Evolutionary conservation across 2,329 filamentous ascomycete genomes (phyloP), one percentile per base, ranked within the genome.

Genomic region (Chrysoporthe austroafricana): DNA sequence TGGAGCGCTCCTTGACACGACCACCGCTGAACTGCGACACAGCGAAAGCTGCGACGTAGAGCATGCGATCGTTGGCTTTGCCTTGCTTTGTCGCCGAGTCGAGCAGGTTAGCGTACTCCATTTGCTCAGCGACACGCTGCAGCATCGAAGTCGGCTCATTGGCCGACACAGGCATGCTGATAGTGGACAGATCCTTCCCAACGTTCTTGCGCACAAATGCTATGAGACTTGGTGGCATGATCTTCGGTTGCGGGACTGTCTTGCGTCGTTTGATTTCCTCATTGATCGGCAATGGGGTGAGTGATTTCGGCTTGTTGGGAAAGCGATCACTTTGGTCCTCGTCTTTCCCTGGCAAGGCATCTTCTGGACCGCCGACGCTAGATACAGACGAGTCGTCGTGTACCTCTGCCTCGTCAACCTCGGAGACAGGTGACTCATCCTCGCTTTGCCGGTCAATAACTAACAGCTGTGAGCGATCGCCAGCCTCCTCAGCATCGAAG

Each of bases 141-240:
- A 98, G 84, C 13, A 97, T 81, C 0, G 95, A 97, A 1, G 90
- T 88, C 0, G 96, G 96, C 77, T 99, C 96, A 78, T 99, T 99
- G 34, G 95, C 90, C 4, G 95, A 97, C 0, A 97, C 96, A 0
- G 96, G 96, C 95, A 98, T 98, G 60, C 93, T 94, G 72, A 99
- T 97, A 2, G 94, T 96, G 69, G 93, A 97, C 61, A 99, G 83
- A 78, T 99, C 96, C 79, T 99, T 99, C 76, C 96, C 96, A 11
- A 98, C 96, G 73, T 99, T 99, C 79, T 98, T 99, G 72, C 96
- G 90, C 43, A 98, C 85, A 77, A 98, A 97, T 0, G 93, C 92
- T 72, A 99, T 97, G 64, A 99, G 83, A 77, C 93, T 97, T 0
- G 96, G 96, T 0, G 96, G 96, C 67, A 89, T 83, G 16, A 94